Percentiles rank a stretch among this genome's conserved stretches.
phyloP scores from a whole-genome alignment of 176 grass and related monocot genomes.

The Rhynchospora breviuscula region DNA sequence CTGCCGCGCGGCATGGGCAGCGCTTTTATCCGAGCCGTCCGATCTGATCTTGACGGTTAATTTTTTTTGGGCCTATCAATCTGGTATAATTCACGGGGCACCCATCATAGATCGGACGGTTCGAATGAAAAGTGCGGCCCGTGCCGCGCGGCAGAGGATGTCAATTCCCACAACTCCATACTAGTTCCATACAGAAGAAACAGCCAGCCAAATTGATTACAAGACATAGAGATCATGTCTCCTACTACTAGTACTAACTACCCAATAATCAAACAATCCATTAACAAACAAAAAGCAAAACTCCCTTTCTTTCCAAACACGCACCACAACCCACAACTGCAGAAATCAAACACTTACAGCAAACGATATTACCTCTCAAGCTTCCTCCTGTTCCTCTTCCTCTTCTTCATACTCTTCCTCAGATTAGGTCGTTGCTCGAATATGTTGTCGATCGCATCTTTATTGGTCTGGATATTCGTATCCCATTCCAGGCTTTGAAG shows the following conservation, averaged over 20 bases:
- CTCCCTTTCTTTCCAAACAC: slow-evolving; percentile 15
- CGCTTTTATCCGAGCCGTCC: no score
- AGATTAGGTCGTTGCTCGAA: no score
- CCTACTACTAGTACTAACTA: slow-evolving; percentile 10
- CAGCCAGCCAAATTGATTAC: slow-evolving; percentile 11
- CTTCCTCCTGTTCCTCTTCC: slow-evolving; percentile 27
- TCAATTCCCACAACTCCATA: slow-evolving; percentile 8
- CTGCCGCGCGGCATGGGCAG: no score
- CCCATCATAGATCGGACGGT: no score
- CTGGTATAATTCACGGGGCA: no score
- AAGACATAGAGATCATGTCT: slow-evolving; percentile 15
- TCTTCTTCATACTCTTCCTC: slow-evolving; percentile 44
- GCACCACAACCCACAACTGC: slow-evolving; percentile 17
- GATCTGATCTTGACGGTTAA: no score
- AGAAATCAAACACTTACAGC: slow-evolving; percentile 4
- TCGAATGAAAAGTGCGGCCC: no score
- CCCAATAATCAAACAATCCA: slow-evolving; percentile 1
- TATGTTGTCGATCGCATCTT: no score
- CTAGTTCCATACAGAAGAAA: background rate
- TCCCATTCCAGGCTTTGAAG: no score
- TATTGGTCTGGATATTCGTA: no score
- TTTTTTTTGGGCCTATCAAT: no score
- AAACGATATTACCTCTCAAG: slow-evolving; percentile 6
- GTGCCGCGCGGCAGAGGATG: no score
- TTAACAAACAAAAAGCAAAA: slow-evolving; percentile 8